phyloP scores from a whole-genome alignment of 2,329 filamentous ascomycete genomes.

The Metarhizium sp. region DNA sequence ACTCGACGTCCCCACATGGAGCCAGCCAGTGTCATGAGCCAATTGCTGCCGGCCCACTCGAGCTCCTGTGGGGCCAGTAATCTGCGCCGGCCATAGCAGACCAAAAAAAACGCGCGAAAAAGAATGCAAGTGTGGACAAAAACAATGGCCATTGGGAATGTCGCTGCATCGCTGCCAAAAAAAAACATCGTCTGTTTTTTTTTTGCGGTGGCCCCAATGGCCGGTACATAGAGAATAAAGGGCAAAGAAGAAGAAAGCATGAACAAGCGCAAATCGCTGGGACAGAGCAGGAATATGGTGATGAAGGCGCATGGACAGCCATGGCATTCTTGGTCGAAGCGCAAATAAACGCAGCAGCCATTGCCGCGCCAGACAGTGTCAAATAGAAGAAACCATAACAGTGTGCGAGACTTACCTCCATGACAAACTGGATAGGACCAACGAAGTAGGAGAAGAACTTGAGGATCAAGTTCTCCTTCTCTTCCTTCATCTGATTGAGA shows the following conservation, averaged over 20 bases:
- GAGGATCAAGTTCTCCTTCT: slow-evolving; percentile 74
- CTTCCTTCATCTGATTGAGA: slow-evolving; percentile 84
- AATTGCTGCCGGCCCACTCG: slow-evolving; percentile 15
- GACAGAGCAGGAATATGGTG: too few relatives aligned
- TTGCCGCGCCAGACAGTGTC: background rate
- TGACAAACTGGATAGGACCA: slow-evolving; percentile 87
- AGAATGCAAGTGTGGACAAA: slow-evolving; percentile 10
- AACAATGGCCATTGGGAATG: slow-evolving; percentile 6
- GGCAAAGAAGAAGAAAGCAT: background rate
- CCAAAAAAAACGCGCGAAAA: slow-evolving; percentile 14
- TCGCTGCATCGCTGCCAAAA: background rate
- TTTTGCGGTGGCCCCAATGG: background rate
- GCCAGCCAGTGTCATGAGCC: slow-evolving; percentile 14
- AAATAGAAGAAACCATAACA: slow-evolving; percentile 1
- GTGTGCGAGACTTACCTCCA: slow-evolving; percentile 56
- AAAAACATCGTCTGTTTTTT: background rate
- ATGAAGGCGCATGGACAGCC: too few relatives aligned
- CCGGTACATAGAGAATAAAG: background rate
- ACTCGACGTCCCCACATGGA: slow-evolving; percentile 12
- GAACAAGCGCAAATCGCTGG: too few relatives aligned
- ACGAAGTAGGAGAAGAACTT: slow-evolving; percentile 81
- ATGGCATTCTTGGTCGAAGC: too few relatives aligned
- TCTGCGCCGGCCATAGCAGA: slow-evolving; percentile 17
- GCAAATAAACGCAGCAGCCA: background rate
- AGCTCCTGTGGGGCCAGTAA: slow-evolving; percentile 25